Percentiles rank a stretch among this genome's conserved stretches.
These are phyloP conservation scores for Aspergillus awamori DNA, from an alignment of 2,329 filamentous ascomycete species.

Conservation along the genomic window DNA sequence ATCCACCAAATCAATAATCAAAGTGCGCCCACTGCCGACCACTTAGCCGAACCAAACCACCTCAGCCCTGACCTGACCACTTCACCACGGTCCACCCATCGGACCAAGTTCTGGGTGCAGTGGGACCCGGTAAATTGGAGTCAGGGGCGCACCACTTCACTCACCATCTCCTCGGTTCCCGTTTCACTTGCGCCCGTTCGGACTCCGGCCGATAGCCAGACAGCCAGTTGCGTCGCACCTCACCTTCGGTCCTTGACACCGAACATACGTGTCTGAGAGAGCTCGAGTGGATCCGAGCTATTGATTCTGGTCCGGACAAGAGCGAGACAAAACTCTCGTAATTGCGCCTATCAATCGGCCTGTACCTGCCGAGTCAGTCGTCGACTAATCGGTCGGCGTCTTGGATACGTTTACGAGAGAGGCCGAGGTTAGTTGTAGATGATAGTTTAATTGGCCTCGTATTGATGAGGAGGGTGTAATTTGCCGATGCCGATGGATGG, in stretches of 20 bases:
- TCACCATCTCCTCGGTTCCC: background rate
- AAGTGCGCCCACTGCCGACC: background rate
- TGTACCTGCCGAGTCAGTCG: too few relatives aligned
- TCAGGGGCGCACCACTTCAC: background rate
- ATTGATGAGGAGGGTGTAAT: too few relatives aligned
- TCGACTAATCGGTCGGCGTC: too few relatives aligned
- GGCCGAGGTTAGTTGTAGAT: too few relatives aligned
- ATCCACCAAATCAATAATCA: too few relatives aligned
- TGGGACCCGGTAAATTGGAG: slow-evolving; percentile 1
- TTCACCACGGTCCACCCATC: background rate
- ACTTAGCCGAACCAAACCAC: background rate
- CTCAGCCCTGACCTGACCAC: background rate
- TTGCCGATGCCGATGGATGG: too few relatives aligned
- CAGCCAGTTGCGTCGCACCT: background rate
- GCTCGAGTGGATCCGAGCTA: slow-evolving; percentile 1
- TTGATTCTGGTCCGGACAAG: background rate
- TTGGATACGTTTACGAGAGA: too few relatives aligned
- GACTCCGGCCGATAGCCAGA: background rate
- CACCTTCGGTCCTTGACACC: background rate
- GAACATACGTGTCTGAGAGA: background rate
- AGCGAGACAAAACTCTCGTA: background rate
- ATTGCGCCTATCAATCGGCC: background rate
- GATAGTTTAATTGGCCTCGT: too few relatives aligned
- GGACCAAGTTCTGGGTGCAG: background rate
- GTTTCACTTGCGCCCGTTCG: background rate